These are phyloP conservation scores for Colletotrichum theobromicola DNA, from an alignment of 2,329 filamentous ascomycete genomes.

Conservation along the genomic window DNA sequence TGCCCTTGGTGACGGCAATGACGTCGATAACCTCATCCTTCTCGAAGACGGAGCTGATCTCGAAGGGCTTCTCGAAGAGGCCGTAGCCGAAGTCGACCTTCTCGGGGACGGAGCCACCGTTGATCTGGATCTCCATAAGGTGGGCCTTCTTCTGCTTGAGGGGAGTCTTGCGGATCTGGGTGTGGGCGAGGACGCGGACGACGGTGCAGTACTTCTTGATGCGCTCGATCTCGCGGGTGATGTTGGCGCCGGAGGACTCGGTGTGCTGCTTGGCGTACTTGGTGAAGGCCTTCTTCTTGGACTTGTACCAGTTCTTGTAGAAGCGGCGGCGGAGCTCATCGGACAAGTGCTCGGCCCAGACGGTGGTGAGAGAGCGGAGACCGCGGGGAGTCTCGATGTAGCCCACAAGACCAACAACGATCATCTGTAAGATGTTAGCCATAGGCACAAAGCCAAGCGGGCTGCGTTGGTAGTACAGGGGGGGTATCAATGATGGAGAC, in stretches of 20 bases:
- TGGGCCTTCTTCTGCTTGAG: slow-evolving; percentile 99
- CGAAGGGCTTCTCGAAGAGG: slow-evolving; percentile 99
- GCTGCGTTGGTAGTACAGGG: slow-evolving; percentile 90
- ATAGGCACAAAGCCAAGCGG: slow-evolving; percentile 78
- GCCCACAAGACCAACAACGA: slow-evolving; percentile 99
- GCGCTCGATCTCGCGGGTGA: slow-evolving; percentile 98
- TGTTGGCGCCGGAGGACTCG: slow-evolving; percentile 85
- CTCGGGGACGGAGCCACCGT: slow-evolving; percentile 93
- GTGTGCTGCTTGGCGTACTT: slow-evolving; percentile 99
- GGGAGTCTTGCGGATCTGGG: slow-evolving; percentile 98
- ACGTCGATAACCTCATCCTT: slow-evolving; percentile 99
- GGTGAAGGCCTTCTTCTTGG: slow-evolving; percentile 99
- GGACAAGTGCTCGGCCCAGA: slow-evolving; percentile 99
- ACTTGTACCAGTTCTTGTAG: slow-evolving; percentile 99
- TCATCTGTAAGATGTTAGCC: slow-evolving; percentile 86
- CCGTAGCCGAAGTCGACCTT: slow-evolving; percentile 96
- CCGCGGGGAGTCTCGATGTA: slow-evolving; percentile 99
- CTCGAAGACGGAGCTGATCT: slow-evolving; percentile 95
- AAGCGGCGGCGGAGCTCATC: slow-evolving; percentile 99
- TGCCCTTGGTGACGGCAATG: slow-evolving; percentile 99
- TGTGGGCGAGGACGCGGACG: slow-evolving; percentile 98
- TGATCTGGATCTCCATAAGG: slow-evolving; percentile 99
- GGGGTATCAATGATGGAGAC: slow-evolving; percentile 89
- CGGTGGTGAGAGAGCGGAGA: slow-evolving; percentile 98
- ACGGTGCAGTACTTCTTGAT: slow-evolving; percentile 99